phyloP scores from a whole-genome alignment of 768 basidiomycete species.

The Lentinula guzmanii region DNA sequence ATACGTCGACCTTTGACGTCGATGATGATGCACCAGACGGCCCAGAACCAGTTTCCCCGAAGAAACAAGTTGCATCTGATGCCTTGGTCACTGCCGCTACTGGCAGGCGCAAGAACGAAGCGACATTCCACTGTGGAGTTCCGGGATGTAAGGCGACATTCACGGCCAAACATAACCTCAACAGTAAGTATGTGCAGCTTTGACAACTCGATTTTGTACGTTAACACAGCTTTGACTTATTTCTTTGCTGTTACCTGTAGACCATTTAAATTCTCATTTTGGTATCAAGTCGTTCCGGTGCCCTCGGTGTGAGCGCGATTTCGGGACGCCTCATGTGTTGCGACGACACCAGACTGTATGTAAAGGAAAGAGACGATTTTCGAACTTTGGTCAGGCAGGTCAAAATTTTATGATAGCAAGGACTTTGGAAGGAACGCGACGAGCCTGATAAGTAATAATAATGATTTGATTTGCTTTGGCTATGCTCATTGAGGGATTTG shows the following conservation, averaged over 20 bases:
- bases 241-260: not conserved
- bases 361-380: not conserved
- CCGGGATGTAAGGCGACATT: constrained; percentile 4
- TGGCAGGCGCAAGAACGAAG: not conserved
- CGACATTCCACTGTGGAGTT: not conserved
- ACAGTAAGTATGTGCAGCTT: constrained; percentile 5
- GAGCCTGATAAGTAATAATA: no score
- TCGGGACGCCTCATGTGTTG: constrained; percentile 5
- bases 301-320: constrained; percentile 4
- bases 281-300: constrained; percentile 4
- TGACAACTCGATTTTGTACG: not conserved
- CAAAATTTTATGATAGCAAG: not conserved
- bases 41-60: not conserved
- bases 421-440: no score
- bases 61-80: constrained; percentile 3
- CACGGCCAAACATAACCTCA: constrained; percentile 6
- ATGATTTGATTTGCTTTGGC: not conserved
- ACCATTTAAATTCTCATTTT: constrained; percentile 6
- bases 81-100: constrained; percentile 1
- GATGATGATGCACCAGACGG: not conserved
- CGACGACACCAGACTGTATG: constrained; percentile 1
- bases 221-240: not conserved
- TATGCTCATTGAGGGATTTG: not conserved
- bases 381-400: not conserved
- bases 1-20: constrained; percentile 1